Evolutionary conservation across 2,329 filamentous ascomycete genomes (phyloP).

Genomic region (Blastomyces percursus): DNA sequence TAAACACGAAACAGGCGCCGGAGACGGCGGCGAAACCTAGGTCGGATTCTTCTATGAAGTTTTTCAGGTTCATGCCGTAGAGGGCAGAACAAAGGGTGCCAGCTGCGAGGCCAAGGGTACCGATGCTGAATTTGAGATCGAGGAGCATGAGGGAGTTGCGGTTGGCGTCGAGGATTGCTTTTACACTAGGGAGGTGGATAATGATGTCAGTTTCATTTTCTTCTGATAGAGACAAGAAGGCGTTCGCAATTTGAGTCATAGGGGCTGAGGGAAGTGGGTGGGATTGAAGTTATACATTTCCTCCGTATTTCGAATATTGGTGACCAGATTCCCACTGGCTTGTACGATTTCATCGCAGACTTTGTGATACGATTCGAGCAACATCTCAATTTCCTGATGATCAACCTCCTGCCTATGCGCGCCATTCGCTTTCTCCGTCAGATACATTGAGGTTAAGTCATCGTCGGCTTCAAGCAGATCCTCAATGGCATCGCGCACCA

Average conservation of each 20-base stretch:
- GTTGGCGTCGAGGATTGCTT: slow-evolving; percentile 94
- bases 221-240: background rate
- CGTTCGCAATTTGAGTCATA: background rate
- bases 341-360: slow-evolving; percentile 97
- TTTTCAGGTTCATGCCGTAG: slow-evolving; percentile 99
- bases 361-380: slow-evolving; percentile 95
- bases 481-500: slow-evolving; percentile 89
- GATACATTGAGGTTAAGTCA: slow-evolving; percentile 87
- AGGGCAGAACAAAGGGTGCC: slow-evolving; percentile 94
- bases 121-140: slow-evolving; percentile 91
- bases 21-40: slow-evolving; percentile 74
- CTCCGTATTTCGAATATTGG: slow-evolving; percentile 92
- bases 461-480: slow-evolving; percentile 94
- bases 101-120: slow-evolving; percentile 84
- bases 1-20: slow-evolving; percentile 57
- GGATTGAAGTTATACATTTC: slow-evolving; percentile 65
- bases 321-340: slow-evolving; percentile 83
- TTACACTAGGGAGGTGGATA: slow-evolving; percentile 51
- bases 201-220: slow-evolving; percentile 13
- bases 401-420: slow-evolving; percentile 65
- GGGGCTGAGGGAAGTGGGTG: background rate
- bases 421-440: slow-evolving; percentile 75
- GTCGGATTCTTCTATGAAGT: slow-evolving; percentile 91
- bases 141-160: slow-evolving; percentile 96
- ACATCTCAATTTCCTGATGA: slow-evolving; percentile 93